Base-by-base conservation (phyloP, 2,329 filamentous ascomycete genomes). In the Pestalotiopsis sp. region DNA sequence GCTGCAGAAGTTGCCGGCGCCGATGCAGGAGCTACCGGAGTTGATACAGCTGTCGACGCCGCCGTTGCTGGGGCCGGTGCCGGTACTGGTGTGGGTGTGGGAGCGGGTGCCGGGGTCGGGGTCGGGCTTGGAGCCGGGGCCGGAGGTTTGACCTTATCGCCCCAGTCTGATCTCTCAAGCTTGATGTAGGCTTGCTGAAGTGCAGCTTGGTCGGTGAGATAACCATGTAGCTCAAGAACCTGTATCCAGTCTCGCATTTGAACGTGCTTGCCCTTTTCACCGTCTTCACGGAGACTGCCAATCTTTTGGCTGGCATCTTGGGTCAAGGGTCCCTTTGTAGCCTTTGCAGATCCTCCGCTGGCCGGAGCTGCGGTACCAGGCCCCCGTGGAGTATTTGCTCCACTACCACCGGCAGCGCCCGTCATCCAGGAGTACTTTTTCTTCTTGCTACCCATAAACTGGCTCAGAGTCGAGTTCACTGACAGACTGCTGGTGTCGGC, bases 161-260 rank as follows among this genome's bases (percentile, higher is more conserved):
- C 75, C 14, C 66, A 67, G 41, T 82, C 81, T 14, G 85, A 86
- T 63, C 80, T 77, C 72, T 90, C 87, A 72, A 90, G 77, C 69
- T 79, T 80, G 68, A 84, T 75, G 70, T 89, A 90, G 1, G 88
- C 87, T 62, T 82, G 80, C 76, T 92, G 89, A 62, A 93, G 78
- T 27, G 90, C 87, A 76, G 84, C 87, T 72, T 82, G 82, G 77
- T 94, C 91, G 72, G 85, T 86, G 17, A 60, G 56, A 27, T 36
- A 41, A 1, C 93, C 92, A 77, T 97, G 93, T 64, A 90, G 85
- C 79, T 97, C 95, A 61, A 98, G 85, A 69, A 93, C 92, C 23
- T 89, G 85, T 17, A 97, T 84, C 83, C 94, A 90, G 79, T 98
- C 95, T 67, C 95, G 88, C 66, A 97, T 83, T 81, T 98, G 94